Evolutionary conservation across 2,329 filamentous ascomycete species (phyloP), one percentile per base, ranked within the genome.

Genomic region (Beauveria sp.): DNA sequence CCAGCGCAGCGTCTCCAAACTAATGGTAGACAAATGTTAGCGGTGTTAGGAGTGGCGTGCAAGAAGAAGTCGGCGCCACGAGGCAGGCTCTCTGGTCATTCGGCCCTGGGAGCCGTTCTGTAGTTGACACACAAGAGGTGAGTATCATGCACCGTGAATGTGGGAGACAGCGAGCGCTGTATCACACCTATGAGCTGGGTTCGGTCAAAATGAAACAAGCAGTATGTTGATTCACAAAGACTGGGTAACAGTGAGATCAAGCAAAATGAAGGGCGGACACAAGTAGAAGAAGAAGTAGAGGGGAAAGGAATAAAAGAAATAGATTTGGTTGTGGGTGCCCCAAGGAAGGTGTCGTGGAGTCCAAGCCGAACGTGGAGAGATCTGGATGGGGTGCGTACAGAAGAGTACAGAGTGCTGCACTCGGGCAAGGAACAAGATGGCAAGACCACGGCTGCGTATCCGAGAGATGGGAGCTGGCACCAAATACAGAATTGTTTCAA

Each of bases 331-430:
- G 58, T 60, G 58, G 58, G 50, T 51, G 38, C 49, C 42, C 40
- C 49, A 18, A 22, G 48, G 50, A 60, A 60, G 58, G 58, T 42
- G 58, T 54, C 58, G 58, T 60, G 49, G 58, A 60, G 58, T 60
- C 58, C 58, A 60, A 53, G 22, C 49, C 42, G 20, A 48, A 53
- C 58, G 50, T 60, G 58, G 50, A 53, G 40, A 60, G 58, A 60
- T 60, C 58, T 60, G 58, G 49, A 53, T 43, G 42, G 50, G 38
- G 38, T 54, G 50, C 18, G 45, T 57, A 55, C 52, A 55, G 8
- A 16, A 45, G 40, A 45, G 52, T 55, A 45, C 40, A 42, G 52
- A 40, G 52, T 58, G 45, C 45, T 50, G 45, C 56, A 52, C 38
- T 28, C 38, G 38, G n/a, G 43, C 56, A 51, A 38, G 48, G 24